Base-by-base conservation (phyloP, 768 basidiomycete species). In the Agrocybe praecox region DNA sequence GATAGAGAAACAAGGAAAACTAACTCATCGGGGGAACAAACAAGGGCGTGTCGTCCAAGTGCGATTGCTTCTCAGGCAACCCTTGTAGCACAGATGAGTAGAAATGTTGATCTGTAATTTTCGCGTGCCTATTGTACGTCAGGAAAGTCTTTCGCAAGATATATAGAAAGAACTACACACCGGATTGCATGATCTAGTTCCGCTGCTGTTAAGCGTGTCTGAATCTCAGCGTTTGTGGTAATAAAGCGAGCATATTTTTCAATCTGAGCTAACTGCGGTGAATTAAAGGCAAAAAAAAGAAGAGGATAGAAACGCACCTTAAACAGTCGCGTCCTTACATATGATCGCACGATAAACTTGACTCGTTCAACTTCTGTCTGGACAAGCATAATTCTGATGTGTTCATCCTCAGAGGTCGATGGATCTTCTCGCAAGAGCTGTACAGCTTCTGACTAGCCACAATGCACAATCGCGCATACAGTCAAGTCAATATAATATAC, bases 331-430 rank as follows among this genome's bases (percentile, higher is more conserved):
- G 90, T 92, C 21, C 96, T 83, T 5, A 96, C 82, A 69, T 96
- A 98, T 1, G 93, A 92, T 55, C 95, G 76, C 22, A 97, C 85
- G 53, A 96, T 84, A 67, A 94, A 98, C 72, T 94, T 96, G 64
- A 94, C 92, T 42, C 96, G 85, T 68, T 98, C 95, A 62, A 96
- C 85, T 72, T 98, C 95, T 0, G 93, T 96, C 73, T 96, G 93
- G 0, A 92, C 95, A 52, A 98, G 87, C 79, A 94, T 89, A 32
- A 96, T 91, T 62, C 93, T 80, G 58, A 95, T 90, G 65, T 98
- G 94, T 60, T 98, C 95, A 59, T 96, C 94, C 65, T 96, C 94
- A 1, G 89, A 92, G 2, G 92, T 88, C 34, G 85, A 82, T 0
- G 92, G 90, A 69, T 96, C 93, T 22, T 85, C 84, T 4, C 91